Conservation (phyloP, 2,329 filamentous ascomycete species). For the Apiospora kogelbergensis region DNA sequence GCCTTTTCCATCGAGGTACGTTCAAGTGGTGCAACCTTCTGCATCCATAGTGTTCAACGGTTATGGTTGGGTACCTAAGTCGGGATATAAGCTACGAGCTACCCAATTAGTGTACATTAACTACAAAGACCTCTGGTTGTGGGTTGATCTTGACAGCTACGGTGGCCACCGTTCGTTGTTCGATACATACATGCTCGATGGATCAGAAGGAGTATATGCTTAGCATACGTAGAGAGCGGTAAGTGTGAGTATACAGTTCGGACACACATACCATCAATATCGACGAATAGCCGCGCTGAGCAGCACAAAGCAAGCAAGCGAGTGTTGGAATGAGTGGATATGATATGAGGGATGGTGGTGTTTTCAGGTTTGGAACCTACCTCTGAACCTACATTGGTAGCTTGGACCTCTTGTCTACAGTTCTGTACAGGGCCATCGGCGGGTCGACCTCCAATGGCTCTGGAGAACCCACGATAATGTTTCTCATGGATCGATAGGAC, state of each 20-base stretch:
- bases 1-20: neutral
- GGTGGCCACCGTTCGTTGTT: neutral
- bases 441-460: conserved; percentile 3
- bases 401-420: neutral
- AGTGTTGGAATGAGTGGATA: neutral
- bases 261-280: neutral
- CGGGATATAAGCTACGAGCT: neutral
- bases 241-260: neutral
- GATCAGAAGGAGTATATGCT: neutral
- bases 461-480: conserved; percentile 6
- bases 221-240: neutral
- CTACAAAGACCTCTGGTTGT: neutral
- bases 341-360: neutral
- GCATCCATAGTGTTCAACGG: conserved; percentile 1
- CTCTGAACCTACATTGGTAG: conserved; percentile 5
- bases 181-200: neutral
- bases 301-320: neutral
- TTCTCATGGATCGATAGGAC: conserved; percentile 6
- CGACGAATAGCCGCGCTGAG: neutral
- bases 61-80: neutral
- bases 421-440: neutral
- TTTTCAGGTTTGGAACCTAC: conserved; percentile 7
- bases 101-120: neutral
- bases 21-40: neutral
- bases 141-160: neutral